A percentile compares a stretch with the other conserved stretches of the same genome.
Conservation (phyloP, 225 moss, liverwort and hornwort species). For the Lunularia cruciata region DNA sequence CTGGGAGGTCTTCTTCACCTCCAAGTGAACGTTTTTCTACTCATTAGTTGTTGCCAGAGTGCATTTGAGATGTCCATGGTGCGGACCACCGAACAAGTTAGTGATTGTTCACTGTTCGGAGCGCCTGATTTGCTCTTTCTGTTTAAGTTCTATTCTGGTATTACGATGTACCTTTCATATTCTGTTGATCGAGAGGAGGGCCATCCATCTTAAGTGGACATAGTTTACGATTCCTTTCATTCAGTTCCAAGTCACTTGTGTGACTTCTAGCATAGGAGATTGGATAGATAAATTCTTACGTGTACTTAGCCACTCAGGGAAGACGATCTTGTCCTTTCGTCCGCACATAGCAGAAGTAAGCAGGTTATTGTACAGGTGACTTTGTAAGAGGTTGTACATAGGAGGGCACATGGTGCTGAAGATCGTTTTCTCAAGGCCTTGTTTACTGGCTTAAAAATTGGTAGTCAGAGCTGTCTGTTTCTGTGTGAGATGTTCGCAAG, state of each 20-base stretch:
- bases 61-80: not conserved
- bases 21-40: not conserved
- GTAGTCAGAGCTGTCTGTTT: not conserved
- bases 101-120: not conserved
- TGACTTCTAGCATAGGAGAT: not conserved
- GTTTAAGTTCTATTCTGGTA: not conserved
- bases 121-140: not conserved
- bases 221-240: no score
- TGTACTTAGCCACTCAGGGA: not conserved
- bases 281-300: not conserved
- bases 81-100: not conserved
- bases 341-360: not conserved
- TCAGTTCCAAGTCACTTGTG: not conserved
- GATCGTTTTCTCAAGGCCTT: not conserved
- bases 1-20: not conserved
- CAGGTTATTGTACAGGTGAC: slow-evolving; percentile 4
- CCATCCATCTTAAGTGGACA: not conserved
- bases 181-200: not conserved
- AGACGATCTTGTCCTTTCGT: not conserved
- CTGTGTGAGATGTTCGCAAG: not conserved
- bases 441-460: not conserved
- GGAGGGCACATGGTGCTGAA: not conserved
- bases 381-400: slow-evolving; percentile 3
- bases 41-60: not conserved
- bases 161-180: not conserved